A percentile compares a stretch with the other conserved stretches of the same genome.
phyloP scores from a whole-genome alignment of 1,284 basidiomycete species.

The Apiotrichum sp. region DNA sequence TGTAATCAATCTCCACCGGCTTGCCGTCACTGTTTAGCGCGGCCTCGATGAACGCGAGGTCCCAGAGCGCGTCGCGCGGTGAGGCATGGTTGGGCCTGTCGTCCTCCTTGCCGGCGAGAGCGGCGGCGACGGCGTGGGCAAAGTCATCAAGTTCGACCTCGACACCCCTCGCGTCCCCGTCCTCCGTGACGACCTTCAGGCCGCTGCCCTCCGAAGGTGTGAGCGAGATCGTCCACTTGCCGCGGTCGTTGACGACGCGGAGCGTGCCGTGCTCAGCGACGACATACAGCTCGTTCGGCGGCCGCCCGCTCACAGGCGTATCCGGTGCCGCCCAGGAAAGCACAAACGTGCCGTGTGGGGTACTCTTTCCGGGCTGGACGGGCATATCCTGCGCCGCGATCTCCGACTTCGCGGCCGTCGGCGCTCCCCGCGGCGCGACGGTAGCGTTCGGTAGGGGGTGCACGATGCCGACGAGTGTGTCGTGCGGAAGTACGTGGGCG shows the following conservation, averaged over 20 bases:
- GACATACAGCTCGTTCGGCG: slow-evolving; percentile 27
- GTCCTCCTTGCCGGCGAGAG: slow-evolving; percentile 32
- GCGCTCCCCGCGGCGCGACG: slow-evolving; percentile 54
- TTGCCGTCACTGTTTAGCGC: slow-evolving; percentile 62
- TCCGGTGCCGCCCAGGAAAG: slow-evolving; percentile 37
- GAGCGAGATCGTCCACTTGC: slow-evolving; percentile 56
- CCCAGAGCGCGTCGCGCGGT: slow-evolving; percentile 55
- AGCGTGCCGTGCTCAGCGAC: slow-evolving; percentile 45
- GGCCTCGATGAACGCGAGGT: slow-evolving; percentile 73
- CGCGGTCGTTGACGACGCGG: slow-evolving; percentile 44
- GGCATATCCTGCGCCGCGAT: slow-evolving; percentile 19
- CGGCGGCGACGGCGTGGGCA: slow-evolving; percentile 53
- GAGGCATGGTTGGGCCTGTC: slow-evolving; percentile 28
- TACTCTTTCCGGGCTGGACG: slow-evolving; percentile 26
- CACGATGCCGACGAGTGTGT: slow-evolving; percentile 57
- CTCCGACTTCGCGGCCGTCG: slow-evolving; percentile 6
- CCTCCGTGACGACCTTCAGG: slow-evolving; percentile 49
- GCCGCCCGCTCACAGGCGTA: slow-evolving; percentile 14
- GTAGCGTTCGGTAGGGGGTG: slow-evolving; percentile 54
- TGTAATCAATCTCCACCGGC: slow-evolving; percentile 54
- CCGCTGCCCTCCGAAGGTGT: slow-evolving; percentile 46
- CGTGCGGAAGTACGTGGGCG: slow-evolving; percentile 63
- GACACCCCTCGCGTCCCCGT: slow-evolving; percentile 55
- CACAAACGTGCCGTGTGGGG: slow-evolving; percentile 33
- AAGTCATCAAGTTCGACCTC: slow-evolving; percentile 59